Conservation (phyloP, 2,329 filamentous ascomycete genomes). For the Calonectria ilicicola region DNA sequence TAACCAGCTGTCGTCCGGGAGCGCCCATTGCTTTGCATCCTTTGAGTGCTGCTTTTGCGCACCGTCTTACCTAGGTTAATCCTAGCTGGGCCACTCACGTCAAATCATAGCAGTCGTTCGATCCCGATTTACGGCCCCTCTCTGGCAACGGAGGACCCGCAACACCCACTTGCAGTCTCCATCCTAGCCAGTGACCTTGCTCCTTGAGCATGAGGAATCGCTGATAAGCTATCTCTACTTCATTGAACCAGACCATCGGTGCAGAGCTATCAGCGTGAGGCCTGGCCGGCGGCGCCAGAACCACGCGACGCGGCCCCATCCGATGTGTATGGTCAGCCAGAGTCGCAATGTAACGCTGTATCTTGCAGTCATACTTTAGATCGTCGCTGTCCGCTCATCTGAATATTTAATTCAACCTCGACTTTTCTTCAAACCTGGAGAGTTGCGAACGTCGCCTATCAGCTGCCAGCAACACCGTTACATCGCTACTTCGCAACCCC, state of each 20-base stretch:
- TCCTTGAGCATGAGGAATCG: constrained; percentile 19
- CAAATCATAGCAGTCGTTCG: constrained; percentile 14
- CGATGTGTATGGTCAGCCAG: constrained; percentile 19
- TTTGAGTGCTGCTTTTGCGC: background rate
- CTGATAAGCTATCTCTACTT: constrained; percentile 44
- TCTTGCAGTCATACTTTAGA: constrained; percentile 25
- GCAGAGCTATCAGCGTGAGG: constrained; percentile 33
- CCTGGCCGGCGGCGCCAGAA: constrained; percentile 32
- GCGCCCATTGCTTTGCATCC: constrained; percentile 2
- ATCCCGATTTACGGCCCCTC: constrained; percentile 27
- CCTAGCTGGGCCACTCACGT: background rate
- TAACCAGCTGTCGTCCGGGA: constrained; percentile 6
- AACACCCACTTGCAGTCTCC: constrained; percentile 29
- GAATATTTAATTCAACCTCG: background rate
- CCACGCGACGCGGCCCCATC: constrained; percentile 34
- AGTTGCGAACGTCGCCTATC: background rate
- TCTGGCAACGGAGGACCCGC: constrained; percentile 32
- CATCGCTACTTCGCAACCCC: constrained; percentile 3
- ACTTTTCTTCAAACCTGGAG: background rate
- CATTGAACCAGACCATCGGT: constrained; percentile 27
- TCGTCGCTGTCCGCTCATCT: constrained; percentile 15
- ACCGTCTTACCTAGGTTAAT: background rate
- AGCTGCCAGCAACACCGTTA: background rate
- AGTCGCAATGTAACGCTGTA: constrained; percentile 18
- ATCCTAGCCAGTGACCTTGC: constrained; percentile 32